A percentile compares a stretch with the other conserved stretches of the same genome.
Evolutionary conservation across 306 rosid genomes (phyloP).

Genomic region (Cicer cuneatum): DNA sequence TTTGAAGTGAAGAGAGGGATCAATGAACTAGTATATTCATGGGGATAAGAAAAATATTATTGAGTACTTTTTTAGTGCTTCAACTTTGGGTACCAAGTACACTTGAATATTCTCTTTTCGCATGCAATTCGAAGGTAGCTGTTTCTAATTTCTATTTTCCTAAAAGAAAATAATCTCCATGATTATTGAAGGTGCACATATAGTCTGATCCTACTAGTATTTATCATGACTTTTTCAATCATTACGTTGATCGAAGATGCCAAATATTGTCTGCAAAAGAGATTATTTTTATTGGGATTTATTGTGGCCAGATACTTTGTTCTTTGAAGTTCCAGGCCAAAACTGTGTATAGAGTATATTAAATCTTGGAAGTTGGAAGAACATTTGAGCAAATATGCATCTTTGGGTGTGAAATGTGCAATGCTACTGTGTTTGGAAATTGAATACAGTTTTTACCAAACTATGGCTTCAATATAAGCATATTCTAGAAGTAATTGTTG

Average conservation of each 20-base stretch:
- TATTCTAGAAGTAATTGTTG: constrained; percentile 15
- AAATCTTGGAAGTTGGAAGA: constrained; percentile 20
- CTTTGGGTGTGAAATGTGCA: constrained; percentile 8
- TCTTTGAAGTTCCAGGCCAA: background rate
- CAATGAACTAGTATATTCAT: background rate
- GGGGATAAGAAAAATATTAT: background rate
- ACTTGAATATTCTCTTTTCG: background rate
- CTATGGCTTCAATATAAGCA: background rate
- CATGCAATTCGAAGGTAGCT: constrained; percentile 1
- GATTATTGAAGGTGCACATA: background rate
- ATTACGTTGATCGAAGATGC: background rate
- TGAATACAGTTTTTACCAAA: background rate
- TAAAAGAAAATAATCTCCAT: constrained; percentile 1
- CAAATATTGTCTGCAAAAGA: background rate
- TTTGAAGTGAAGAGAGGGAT: background rate
- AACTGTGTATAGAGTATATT: background rate
- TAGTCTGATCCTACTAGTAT: background rate
- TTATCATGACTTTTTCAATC: constrained; percentile 20
- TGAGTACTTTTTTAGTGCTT: background rate
- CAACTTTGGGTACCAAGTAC: background rate
- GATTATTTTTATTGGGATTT: constrained; percentile 2
- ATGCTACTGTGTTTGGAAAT: background rate
- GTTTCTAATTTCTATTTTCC: constrained; percentile 6
- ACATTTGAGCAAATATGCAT: constrained; percentile 19
- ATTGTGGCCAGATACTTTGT: constrained; percentile 22